phyloP scores from a whole-genome alignment of 257 asterid genomes.

The Apocynum venetum region DNA sequence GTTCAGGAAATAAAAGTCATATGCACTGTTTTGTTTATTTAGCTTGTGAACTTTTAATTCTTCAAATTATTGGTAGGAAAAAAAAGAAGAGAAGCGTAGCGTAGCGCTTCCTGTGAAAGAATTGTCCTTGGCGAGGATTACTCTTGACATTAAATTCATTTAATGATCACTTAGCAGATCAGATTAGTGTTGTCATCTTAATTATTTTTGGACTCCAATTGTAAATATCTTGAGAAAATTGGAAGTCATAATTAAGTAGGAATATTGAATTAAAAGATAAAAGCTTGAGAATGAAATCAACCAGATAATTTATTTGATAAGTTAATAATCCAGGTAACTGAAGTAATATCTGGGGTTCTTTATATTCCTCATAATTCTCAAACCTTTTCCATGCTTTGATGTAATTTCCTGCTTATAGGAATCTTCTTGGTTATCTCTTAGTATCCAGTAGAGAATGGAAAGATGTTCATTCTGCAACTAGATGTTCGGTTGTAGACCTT shows the following conservation, averaged over 20 bases:
- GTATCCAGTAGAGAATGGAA: conserved; percentile 67
- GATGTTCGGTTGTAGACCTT: conserved; percentile 55
- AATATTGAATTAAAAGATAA: neutral
- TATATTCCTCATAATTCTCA: neutral
- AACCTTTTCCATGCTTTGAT: conserved; percentile 22
- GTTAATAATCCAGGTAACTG: neutral
- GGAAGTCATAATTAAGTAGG: too few species aligned
- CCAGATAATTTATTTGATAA: neutral
- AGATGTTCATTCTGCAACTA: conserved; percentile 53
- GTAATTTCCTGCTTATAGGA: conserved; percentile 45
- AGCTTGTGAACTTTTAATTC: neutral
- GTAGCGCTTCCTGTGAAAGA: neutral
- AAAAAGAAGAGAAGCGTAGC: neutral
- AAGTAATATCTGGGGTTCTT: neutral
- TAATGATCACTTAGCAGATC: neutral
- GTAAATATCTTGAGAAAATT: neutral
- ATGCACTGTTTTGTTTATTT: neutral
- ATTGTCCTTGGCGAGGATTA: neutral
- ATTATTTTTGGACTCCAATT: neutral
- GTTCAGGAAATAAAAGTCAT: neutral
- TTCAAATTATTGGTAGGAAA: neutral
- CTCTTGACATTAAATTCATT: neutral
- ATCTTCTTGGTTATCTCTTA: conserved; percentile 70
- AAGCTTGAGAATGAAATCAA: neutral
- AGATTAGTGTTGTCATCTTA: neutral